Conservation (phyloP, 306 rosid species). For the Glycine tomentella region DNA sequence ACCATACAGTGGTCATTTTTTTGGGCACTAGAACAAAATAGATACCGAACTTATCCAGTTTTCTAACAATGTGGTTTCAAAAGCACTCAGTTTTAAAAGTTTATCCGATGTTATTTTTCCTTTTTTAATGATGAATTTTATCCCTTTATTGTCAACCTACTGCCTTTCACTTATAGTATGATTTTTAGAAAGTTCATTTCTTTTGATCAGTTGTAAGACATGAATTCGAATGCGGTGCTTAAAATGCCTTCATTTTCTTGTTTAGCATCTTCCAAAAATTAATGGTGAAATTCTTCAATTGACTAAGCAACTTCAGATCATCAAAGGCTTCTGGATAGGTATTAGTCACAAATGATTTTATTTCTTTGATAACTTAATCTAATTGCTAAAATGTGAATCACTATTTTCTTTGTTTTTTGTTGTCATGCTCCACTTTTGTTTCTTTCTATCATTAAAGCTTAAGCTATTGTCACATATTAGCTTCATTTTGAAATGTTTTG, state of each 20-base stretch:
- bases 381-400: slow-evolving; percentile 30
- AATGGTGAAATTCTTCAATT: slow-evolving; percentile 86
- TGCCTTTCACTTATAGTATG: background rate
- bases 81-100: too few species aligned
- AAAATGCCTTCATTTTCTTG: slow-evolving; percentile 34
- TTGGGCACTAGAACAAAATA: background rate
- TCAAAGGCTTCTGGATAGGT: slow-evolving; percentile 86
- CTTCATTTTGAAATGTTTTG: too few species aligned
- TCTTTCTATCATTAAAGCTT: background rate
- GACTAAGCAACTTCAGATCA: slow-evolving; percentile 89
- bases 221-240: slow-evolving; percentile 15
- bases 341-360: slow-evolving; percentile 35
- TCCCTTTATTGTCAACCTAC: background rate
- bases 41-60: slow-evolving; percentile 5
- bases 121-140: background rate
- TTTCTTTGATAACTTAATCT: slow-evolving; percentile 25
- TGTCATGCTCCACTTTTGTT: background rate
- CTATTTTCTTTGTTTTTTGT: background rate
- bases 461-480: slow-evolving; percentile 3
- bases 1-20: background rate
- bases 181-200: slow-evolving; percentile 25
- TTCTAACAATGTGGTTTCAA: too few species aligned
- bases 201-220: slow-evolving; percentile 12
- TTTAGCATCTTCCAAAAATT: slow-evolving; percentile 85
- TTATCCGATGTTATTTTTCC: slow-evolving; percentile 1